These are phyloP conservation scores for Mycotypha africana DNA, from an alignment of 371 early-diverging fungal species.

Conservation along the genomic window DNA sequence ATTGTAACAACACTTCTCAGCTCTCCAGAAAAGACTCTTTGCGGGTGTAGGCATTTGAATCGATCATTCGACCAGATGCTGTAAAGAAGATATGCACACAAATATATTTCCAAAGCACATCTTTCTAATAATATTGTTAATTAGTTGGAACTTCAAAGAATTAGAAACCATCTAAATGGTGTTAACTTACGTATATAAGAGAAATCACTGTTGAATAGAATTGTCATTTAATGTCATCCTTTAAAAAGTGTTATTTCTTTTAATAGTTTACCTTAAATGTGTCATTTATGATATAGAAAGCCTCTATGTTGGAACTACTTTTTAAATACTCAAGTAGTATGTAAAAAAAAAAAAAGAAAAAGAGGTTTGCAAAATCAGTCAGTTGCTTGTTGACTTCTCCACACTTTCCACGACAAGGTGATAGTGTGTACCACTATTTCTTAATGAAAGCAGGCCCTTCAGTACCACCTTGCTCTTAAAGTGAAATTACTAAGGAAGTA, in stretches of 20 bases:
- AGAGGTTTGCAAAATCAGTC: too few relatives aligned
- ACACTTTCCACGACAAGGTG: too few relatives aligned
- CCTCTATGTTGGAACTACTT: too few relatives aligned
- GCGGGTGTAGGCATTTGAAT: slow-evolving; percentile 31
- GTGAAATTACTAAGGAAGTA: too few relatives aligned
- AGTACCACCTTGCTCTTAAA: too few relatives aligned
- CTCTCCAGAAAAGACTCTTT: slow-evolving; percentile 31
- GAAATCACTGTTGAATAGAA: slow-evolving; percentile 17
- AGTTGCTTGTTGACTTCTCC: too few relatives aligned
- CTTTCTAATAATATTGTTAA: slow-evolving; percentile 19
- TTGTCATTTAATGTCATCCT: too few relatives aligned
- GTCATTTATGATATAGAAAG: not conserved
- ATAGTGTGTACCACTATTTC: too few relatives aligned
- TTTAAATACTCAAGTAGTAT: too few relatives aligned
- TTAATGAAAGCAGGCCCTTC: too few relatives aligned
- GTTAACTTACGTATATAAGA: slow-evolving; percentile 24
- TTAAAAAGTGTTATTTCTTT: not conserved
- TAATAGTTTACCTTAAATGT: not conserved
- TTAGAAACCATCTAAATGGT: not conserved
- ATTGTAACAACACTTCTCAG: slow-evolving; percentile 40
- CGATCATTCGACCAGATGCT: slow-evolving; percentile 28
- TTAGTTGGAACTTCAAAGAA: not conserved
- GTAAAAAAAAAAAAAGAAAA: too few relatives aligned
- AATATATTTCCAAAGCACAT: slow-evolving; percentile 26
- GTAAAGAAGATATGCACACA: slow-evolving; percentile 20